Percentiles rank a stretch among this genome's conserved stretches.
Evolutionary conservation across 345 rosid species (phyloP).

Genomic region (Leavenworthia alabamica): DNA sequence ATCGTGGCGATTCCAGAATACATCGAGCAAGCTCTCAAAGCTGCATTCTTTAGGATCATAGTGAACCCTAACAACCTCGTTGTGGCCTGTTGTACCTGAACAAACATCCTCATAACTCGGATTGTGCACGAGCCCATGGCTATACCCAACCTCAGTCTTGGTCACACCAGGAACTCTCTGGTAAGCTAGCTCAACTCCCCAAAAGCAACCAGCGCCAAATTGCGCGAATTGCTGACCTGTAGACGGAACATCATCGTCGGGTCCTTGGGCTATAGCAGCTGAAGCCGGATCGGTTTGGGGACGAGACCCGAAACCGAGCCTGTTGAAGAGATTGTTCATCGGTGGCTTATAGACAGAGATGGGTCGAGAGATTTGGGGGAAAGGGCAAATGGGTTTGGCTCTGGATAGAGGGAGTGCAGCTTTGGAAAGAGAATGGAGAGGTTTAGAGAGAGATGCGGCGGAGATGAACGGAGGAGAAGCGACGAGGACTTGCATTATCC

Average conservation of each 20-base stretch:
- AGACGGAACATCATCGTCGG: conserved; percentile 53
- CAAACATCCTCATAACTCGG: conserved; percentile 65
- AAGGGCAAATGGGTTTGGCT: conserved; percentile 16
- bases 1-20: conserved; percentile 76
- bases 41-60: conserved; percentile 61
- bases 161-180: conserved; percentile 66
- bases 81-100: conserved; percentile 62
- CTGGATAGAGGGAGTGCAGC: conserved; percentile 12
- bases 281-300: conserved; percentile 28
- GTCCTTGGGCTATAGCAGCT: conserved; percentile 46
- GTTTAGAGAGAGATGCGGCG: conserved; percentile 24
- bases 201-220: conserved; percentile 96
- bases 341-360: conserved; percentile 29
- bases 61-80: conserved; percentile 78
- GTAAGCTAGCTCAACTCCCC: conserved; percentile 77
- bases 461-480: conserved; percentile 57
- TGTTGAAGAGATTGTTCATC: conserved; percentile 29
- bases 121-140: conserved; percentile 60
- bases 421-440: conserved; percentile 18
- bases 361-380: conserved; percentile 21
- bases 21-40: conserved; percentile 47
- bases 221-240: conserved; percentile 57
- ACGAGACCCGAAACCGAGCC: conserved; percentile 32
- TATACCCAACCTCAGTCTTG: conserved; percentile 80
- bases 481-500: conserved; percentile 61